Base-by-base conservation (phyloP, 768 basidiomycete genomes). In the Hirschioporus abietinus region DNA sequence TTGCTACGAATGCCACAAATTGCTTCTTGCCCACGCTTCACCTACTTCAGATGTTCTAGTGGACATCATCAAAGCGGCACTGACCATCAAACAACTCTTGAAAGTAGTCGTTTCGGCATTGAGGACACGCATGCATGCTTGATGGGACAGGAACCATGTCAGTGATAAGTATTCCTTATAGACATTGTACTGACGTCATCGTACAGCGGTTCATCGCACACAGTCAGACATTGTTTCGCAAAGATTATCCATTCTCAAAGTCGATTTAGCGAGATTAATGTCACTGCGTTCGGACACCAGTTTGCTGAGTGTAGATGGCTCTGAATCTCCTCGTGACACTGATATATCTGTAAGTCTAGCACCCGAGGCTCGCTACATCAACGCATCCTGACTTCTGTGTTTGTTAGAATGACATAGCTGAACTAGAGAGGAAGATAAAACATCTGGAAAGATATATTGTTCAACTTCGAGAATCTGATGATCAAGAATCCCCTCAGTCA, bases 61-160 rank as follows among this genome's bases (percentile, higher is more conserved):
- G 78, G 81, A 4, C 78, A 79, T 17, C 72, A 77, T n/a, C 72
- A 52, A 30, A 30, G 30, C 12, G 42, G 20, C 42, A 52, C 78
- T 15, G 76, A 77, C 12, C 78, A 77, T 57, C 77, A 81, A 30
- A n/a, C 58, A n/a, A 59, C 58, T 3, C 74, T 76, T 3, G 81
- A 82, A 67, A 77, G 76, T 42, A 89, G 84, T 71, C 96, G 95
- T 76, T 99, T 99, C 73, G 96, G 95, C 1, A 78, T 83, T 35
- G 96, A 99, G 75, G 78, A 85, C 58, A 89, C 93, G 1, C 96
- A 99, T 74, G 80, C 82, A 0, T 98, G 95, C 75, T 79, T 91
- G 58, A 83, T 95, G 30, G 90, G 91, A 15, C 83, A 86, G 70
- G 86, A 89, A 76, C 82, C 84, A 20, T 85, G 92, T 92, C 72